These are phyloP conservation scores for Cupressus sempervirens DNA, from an alignment of 75 land plant genomes.

Conservation along the genomic window DNA sequence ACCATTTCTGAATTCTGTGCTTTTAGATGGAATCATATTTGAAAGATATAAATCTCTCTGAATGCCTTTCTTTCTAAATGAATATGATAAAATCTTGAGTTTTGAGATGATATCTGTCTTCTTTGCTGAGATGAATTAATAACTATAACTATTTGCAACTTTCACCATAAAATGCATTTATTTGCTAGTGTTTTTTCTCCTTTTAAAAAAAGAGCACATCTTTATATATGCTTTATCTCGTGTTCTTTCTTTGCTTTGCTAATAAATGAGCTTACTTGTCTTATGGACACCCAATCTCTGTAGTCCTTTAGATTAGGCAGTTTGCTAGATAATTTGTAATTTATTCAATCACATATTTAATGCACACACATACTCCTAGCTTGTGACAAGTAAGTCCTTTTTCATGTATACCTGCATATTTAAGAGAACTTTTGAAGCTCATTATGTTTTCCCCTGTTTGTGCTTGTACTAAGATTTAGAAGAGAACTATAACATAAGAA, in stretches of 20 bases:
- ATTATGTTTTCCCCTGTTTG: background rate
- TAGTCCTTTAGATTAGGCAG: background rate
- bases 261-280: background rate
- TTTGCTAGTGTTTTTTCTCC: background rate
- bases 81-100: background rate
- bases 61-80: background rate
- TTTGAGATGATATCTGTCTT: background rate
- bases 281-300: background rate
- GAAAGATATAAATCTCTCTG: background rate
- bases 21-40: background rate
- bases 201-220: background rate
- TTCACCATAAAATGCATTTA: background rate
- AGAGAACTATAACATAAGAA: too few relatives aligned
- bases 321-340: background rate
- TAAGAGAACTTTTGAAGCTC: background rate
- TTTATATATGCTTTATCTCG: background rate
- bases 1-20: background rate
- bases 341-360: too few relatives aligned
- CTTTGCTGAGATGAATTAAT: background rate
- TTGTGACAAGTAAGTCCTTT: background rate
- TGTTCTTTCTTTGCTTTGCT: background rate
- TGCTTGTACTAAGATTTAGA: too few relatives aligned
- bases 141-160: background rate
- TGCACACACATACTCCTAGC: too few relatives aligned
- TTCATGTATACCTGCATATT: background rate